A percentile compares a stretch with the other conserved stretches of the same genome.
Evolutionary conservation across 1,284 basidiomycete species (phyloP).

Genomic region (Heterobasidion parviporum): DNA sequence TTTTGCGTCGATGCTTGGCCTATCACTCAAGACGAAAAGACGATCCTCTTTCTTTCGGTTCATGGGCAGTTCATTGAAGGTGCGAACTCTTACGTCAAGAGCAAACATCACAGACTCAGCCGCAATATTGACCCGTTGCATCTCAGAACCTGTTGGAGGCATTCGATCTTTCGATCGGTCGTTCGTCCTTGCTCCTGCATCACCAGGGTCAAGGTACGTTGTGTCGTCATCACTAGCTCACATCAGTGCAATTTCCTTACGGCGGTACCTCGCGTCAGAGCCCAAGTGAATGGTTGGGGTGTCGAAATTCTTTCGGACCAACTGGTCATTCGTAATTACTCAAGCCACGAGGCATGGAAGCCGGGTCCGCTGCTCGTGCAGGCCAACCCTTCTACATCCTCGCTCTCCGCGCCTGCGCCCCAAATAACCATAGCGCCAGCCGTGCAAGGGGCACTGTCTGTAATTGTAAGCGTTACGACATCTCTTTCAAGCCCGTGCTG

Average conservation of each 20-base stretch:
- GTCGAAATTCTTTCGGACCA: slow-evolving; percentile 88
- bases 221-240: slow-evolving; percentile 11
- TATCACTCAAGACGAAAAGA: slow-evolving; percentile 51
- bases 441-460: neutral
- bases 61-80: slow-evolving; percentile 93
- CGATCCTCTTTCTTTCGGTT: slow-evolving; percentile 72
- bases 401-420: neutral
- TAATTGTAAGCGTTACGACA: neutral
- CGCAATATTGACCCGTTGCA: slow-evolving; percentile 8
- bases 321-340: slow-evolving; percentile 77
- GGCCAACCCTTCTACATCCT: slow-evolving; percentile 12
- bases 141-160: slow-evolving; percentile 49
- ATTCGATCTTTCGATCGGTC: slow-evolving; percentile 91
- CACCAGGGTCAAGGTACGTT: slow-evolving; percentile 76
- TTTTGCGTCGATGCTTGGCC: slow-evolving; percentile 90
- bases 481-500: neutral
- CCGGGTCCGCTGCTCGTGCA: slow-evolving; percentile 67
- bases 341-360: slow-evolving; percentile 73
- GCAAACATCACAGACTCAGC: neutral
- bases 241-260: slow-evolving; percentile 1
- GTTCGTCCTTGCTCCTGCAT: slow-evolving; percentile 79
- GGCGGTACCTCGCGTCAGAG: slow-evolving; percentile 33
- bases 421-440: neutral
- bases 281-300: slow-evolving; percentile 81
- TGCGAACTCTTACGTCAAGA: slow-evolving; percentile 27